Conservation (phyloP, 1,284 basidiomycete genomes). For the Cystobasidiaceae sp. region DNA sequence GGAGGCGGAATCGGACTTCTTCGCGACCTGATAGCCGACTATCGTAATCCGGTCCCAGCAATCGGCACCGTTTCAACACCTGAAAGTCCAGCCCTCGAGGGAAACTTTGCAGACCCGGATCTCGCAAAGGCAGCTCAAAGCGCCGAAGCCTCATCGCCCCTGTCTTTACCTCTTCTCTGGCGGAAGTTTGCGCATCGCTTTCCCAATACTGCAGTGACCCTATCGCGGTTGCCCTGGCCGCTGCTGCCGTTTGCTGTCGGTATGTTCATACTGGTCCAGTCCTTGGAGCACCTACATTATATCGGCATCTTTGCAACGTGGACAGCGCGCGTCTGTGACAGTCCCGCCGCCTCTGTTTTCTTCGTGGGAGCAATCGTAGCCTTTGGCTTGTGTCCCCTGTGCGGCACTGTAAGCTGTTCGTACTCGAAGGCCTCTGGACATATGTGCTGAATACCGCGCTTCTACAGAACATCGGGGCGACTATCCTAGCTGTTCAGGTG, state of each 20-base stretch:
- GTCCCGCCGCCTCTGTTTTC: conserved; percentile 56
- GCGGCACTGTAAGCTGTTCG: conserved; percentile 21
- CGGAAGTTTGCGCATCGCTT: conserved; percentile 50
- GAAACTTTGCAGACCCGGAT: no score
- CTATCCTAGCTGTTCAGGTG: conserved; percentile 73
- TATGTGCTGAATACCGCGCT: background rate
- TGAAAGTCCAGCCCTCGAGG: no score
- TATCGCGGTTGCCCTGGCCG: conserved; percentile 67
- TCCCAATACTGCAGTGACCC: conserved; percentile 67
- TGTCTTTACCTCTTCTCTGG: conserved; percentile 35
- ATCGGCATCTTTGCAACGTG: conserved; percentile 76
- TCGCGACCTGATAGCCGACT: conserved; percentile 31
- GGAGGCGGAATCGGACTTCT: conserved; percentile 60
- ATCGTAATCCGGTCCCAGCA: background rate
- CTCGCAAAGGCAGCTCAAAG: background rate
- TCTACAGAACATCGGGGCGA: conserved; percentile 71
- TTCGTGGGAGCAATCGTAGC: conserved; percentile 31
- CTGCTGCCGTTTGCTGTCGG: conserved; percentile 89
- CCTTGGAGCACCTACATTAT: conserved; percentile 79
- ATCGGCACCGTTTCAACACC: background rate
- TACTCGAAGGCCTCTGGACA: background rate
- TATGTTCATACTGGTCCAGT: conserved; percentile 92
- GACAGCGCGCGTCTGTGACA: conserved; percentile 53
- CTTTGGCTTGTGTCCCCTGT: conserved; percentile 24
- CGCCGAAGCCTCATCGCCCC: no score